These are phyloP conservation scores for Paraphoma sp. DNA, from an alignment of 2,329 filamentous ascomycete species.

Conservation along the genomic window DNA sequence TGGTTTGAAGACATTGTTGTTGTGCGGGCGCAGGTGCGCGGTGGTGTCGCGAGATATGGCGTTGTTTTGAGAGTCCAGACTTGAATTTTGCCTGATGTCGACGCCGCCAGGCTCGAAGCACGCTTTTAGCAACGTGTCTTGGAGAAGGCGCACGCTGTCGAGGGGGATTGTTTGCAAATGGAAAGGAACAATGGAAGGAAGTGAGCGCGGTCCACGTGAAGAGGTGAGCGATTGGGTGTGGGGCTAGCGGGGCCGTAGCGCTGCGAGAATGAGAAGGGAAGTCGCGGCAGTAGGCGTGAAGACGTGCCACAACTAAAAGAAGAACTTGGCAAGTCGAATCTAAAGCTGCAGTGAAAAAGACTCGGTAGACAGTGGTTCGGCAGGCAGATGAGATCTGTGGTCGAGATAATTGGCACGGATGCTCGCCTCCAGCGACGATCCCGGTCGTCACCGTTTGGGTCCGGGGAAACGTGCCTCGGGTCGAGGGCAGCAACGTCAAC, in stretches of 20 bases:
- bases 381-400: conserved; percentile 9
- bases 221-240: conserved; percentile 17
- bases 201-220: conserved; percentile 18
- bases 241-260: conserved; percentile 23
- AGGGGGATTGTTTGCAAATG: not conserved
- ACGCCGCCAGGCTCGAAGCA: conserved; percentile 13
- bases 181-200: conserved; percentile 1
- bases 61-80: conserved; percentile 6
- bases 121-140: conserved; percentile 4
- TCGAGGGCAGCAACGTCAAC: conserved; percentile 5
- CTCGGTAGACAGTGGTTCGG: not conserved
- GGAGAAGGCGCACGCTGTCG: not conserved
- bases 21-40: conserved; percentile 9
- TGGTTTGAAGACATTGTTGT: conserved; percentile 42
- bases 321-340: not conserved
- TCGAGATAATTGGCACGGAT: conserved; percentile 13
- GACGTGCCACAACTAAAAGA: conserved; percentile 9
- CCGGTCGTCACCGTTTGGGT: conserved; percentile 22
- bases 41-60: not conserved
- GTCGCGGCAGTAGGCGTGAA: conserved; percentile 7
- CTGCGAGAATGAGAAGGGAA: conserved; percentile 15
- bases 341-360: conserved; percentile 12
- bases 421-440: conserved; percentile 17
- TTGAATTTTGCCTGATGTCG: conserved; percentile 13
- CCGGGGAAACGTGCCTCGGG: conserved; percentile 10